Evolutionary conservation across 2,329 filamentous ascomycete genomes (phyloP), one percentile per base, ranked within the genome.

Genomic region (Emericellopsis cladophorae): DNA sequence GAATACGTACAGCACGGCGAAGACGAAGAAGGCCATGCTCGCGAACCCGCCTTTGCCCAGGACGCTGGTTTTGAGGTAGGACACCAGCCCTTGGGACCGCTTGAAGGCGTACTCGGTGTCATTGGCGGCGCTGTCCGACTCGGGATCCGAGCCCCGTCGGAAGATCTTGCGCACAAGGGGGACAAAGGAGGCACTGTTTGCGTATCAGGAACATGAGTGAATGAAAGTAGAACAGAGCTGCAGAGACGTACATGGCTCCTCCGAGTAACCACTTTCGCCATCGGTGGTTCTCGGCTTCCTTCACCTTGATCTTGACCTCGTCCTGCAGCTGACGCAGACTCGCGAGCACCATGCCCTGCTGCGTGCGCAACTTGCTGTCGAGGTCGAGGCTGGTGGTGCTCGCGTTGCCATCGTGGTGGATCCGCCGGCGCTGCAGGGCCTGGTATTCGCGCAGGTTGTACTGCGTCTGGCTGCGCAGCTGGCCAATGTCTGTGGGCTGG

Each of bases 31-130:
- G 8, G 68, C 67, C 9, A 76, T 45, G 31, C 65, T 66, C 1
- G 72, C 71, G 22, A 74, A 52, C 2, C 62, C 52, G 12, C 66
- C 65, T 12, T 59, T 61, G 5, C 68, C 64, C 9, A 63, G 56
- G 1, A 71, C 52, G 7, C 63, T 60, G 36, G 60, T 54, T 41
- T 68, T 59, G 49, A 77, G 72, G 40, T 72, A 65, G 4, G 62
- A 49, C 23, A 76, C 55, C 5, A 77, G 62, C 3, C 62, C 59
- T 53, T 66, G 67, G 54, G 69, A 72, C 48, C 61, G 63, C 22
- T 54, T 56, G 51, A 75, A 77, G 24, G 74, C 73, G 49, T 76
- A 72, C 56, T 77, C 74, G 22, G 74, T 78, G 47, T 68, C 63
- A 52, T 72, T 76, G 45, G 65, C 51, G 1, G 63, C 54, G 7